These are phyloP conservation scores for Endothia cerciana DNA, from an alignment of 2,329 filamentous ascomycete species.

Conservation along the genomic window DNA sequence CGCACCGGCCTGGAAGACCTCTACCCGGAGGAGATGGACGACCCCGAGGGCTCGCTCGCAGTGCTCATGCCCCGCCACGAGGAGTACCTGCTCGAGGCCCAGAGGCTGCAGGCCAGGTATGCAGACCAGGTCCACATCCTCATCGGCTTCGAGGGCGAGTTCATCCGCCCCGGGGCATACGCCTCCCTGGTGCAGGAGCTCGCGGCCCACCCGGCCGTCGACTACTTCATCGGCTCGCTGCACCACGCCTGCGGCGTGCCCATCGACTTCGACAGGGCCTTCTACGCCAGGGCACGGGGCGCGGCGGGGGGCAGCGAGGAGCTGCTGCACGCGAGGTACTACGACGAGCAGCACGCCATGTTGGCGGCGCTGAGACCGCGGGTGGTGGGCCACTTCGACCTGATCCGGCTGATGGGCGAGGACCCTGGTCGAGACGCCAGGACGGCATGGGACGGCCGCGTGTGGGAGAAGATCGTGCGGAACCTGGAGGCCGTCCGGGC, in stretches of 20 bases:
- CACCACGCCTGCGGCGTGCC: conserved; percentile 87
- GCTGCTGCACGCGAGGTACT: conserved; percentile 79
- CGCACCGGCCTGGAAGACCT: conserved; percentile 73
- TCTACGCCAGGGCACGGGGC: conserved; percentile 64
- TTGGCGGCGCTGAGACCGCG: conserved; percentile 70
- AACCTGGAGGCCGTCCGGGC: conserved; percentile 73
- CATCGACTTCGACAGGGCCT: conserved; percentile 79
- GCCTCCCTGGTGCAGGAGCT: conserved; percentile 60
- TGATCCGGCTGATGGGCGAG: conserved; percentile 79
- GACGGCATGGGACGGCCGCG: conserved; percentile 51
- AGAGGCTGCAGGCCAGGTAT: conserved; percentile 73
- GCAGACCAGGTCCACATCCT: conserved; percentile 73
- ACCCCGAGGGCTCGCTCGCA: conserved; percentile 53
- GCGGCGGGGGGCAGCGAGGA: conserved; percentile 61
- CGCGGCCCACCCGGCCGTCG: conserved; percentile 65
- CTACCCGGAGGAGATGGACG: conserved; percentile 82
- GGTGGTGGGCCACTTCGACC: conserved; percentile 92
- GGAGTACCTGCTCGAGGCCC: conserved; percentile 76
- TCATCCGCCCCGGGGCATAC: conserved; percentile 72
- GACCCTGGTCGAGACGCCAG: conserved; percentile 66
- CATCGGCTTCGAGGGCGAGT: conserved; percentile 92
- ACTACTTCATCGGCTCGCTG: conserved; percentile 91
- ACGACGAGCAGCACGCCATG: conserved; percentile 86
- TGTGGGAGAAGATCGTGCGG: conserved; percentile 75
- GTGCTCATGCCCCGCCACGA: conserved; percentile 61